These are phyloP conservation scores for Ammopiptanthus mongolicus DNA, from an alignment of 306 rosid genomes.

Conservation along the genomic window DNA sequence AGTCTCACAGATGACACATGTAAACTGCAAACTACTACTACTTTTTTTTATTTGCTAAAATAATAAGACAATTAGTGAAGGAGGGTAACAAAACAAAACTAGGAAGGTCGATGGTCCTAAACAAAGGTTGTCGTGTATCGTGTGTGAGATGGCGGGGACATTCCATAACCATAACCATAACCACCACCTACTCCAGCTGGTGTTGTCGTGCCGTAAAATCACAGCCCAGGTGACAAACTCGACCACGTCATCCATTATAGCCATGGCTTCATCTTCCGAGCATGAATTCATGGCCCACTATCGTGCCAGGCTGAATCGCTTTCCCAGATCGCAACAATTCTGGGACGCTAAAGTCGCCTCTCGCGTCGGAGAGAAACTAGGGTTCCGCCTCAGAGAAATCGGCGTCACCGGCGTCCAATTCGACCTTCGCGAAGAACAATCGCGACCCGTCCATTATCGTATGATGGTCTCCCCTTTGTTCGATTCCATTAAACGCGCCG, in stretches of 20 bases:
- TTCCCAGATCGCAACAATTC: slow-evolving; percentile 33
- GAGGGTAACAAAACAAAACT: not conserved
- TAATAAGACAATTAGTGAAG: too few relatives aligned
- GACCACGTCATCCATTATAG: slow-evolving; percentile 37
- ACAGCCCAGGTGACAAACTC: slow-evolving; percentile 39
- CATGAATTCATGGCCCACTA: slow-evolving; percentile 34
- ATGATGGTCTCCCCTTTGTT: slow-evolving; percentile 33
- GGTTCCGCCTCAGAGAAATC: slow-evolving; percentile 36
- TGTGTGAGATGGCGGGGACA: slow-evolving; percentile 8
- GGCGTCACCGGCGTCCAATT: slow-evolving; percentile 34
- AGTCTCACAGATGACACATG: not conserved
- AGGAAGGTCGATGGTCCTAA: not conserved
- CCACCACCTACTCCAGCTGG: slow-evolving; percentile 30
- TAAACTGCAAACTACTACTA: too few relatives aligned
- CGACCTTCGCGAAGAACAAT: slow-evolving; percentile 27
- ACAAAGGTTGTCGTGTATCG: not conserved
- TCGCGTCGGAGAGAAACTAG: slow-evolving; percentile 45
- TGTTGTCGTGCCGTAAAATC: slow-evolving; percentile 40
- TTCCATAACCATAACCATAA: not conserved
- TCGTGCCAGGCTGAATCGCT: slow-evolving; percentile 37
- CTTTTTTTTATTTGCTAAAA: too few relatives aligned
- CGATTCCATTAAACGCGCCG: slow-evolving; percentile 33
- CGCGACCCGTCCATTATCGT: slow-evolving; percentile 28
- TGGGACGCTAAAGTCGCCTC: slow-evolving; percentile 44
- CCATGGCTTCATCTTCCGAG: slow-evolving; percentile 49